A percentile compares a stretch with the other conserved stretches of the same genome.
These are phyloP conservation scores for Pythium brassicae DNA, from an alignment of 352 stramenopile species.

Conservation along the genomic window DNA sequence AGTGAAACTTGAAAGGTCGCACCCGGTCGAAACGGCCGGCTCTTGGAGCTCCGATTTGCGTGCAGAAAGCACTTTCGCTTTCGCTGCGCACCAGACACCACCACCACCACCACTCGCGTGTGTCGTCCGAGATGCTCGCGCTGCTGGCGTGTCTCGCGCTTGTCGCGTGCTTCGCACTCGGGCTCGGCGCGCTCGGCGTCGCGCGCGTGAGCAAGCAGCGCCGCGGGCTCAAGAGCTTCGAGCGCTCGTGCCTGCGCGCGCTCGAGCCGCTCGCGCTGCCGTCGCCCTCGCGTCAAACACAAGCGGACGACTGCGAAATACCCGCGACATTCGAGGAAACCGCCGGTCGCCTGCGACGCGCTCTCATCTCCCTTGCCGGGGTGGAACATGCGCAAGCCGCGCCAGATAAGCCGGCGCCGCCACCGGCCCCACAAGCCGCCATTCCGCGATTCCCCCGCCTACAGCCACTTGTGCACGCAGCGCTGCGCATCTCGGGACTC, in stretches of 20 bases:
- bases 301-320: constrained; percentile 4
- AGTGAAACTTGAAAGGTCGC: background rate
- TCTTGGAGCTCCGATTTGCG: constrained; percentile 2
- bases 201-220: constrained; percentile 21
- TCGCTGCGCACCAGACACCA: no score
- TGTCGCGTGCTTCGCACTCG: constrained; percentile 13
- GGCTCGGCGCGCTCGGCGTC: constrained; percentile 19
- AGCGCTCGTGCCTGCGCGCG: constrained; percentile 9
- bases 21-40: constrained; percentile 4
- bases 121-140: constrained; percentile 1
- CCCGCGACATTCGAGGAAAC: constrained; percentile 1
- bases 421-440: background rate
- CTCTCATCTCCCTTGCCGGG: constrained; percentile 13
- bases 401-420: background rate
- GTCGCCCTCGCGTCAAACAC: background rate
- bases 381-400: constrained; percentile 6
- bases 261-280: constrained; percentile 4
- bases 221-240: constrained; percentile 19
- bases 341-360: background rate
- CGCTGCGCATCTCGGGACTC: constrained; percentile 10
- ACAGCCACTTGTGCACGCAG: constrained; percentile 2
- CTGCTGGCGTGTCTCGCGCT: constrained; percentile 14
- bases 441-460: constrained; percentile 6
- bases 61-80: no score
- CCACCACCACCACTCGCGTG: no score